These are phyloP conservation scores for Neohortaea acidophila DNA, from an alignment of 495 filamentous ascomycete species.

Conservation along the genomic window DNA sequence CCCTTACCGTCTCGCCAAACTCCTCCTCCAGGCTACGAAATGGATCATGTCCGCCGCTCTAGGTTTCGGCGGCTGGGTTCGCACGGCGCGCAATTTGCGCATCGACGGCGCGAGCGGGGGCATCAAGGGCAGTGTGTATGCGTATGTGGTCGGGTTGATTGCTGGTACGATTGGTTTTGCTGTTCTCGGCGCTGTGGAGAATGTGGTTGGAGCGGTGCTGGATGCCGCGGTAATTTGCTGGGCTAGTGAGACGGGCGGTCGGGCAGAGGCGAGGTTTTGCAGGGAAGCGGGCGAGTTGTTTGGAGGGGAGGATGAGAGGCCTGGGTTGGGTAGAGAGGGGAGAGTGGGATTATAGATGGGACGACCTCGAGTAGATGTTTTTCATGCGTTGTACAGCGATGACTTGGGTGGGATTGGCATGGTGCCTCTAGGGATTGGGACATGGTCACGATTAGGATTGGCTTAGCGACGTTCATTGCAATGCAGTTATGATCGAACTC, in stretches of 20 bases:
- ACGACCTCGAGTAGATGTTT: neutral
- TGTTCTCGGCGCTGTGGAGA: constrained; percentile 86
- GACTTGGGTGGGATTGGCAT: too few species aligned
- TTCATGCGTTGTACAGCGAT: too few species aligned
- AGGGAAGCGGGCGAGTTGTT: constrained; percentile 75
- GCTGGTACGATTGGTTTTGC: constrained; percentile 92
- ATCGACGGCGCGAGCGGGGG: constrained; percentile 29
- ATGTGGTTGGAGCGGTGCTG: constrained; percentile 77
- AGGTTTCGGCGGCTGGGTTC: constrained; percentile 96
- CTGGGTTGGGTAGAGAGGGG: neutral
- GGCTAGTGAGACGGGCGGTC: constrained; percentile 64
- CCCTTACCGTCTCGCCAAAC: constrained; percentile 77
- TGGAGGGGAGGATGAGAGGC: constrained; percentile 33
- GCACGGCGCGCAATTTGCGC: constrained; percentile 58
- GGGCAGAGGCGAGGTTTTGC: constrained; percentile 60
- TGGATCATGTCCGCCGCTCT: constrained; percentile 78
- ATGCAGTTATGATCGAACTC: too few species aligned
- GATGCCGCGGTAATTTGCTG: constrained; percentile 90
- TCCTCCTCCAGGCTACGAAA: constrained; percentile 78
- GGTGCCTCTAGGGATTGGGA: too few species aligned
- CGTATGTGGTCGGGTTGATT: constrained; percentile 83
- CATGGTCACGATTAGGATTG: too few species aligned
- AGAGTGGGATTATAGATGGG: neutral
- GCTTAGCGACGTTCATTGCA: too few species aligned
- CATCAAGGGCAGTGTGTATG: constrained; percentile 74